phyloP scores from a whole-genome alignment of 768 basidiomycete species.

The Rhodotorula toruloides region DNA sequence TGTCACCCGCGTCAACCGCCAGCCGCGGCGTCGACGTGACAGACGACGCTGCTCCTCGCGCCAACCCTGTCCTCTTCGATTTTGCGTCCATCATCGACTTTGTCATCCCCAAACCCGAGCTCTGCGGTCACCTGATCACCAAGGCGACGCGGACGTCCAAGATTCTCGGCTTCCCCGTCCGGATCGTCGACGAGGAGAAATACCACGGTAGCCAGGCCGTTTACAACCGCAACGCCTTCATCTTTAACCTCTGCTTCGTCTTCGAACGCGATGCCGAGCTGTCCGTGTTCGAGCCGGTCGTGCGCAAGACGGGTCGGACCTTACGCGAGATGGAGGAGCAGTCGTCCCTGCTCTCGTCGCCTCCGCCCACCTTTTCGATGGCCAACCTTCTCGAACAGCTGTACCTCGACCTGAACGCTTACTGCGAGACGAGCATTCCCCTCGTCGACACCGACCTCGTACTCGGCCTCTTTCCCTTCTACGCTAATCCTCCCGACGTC shows the following conservation, averaged over 20 bases:
- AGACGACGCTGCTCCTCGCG: no score
- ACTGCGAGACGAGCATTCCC: conserved; percentile 87
- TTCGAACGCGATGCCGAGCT: conserved; percentile 86
- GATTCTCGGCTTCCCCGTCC: conserved; percentile 86
- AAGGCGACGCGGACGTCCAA: conserved; percentile 75
- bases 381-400: conserved; percentile 73
- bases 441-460: conserved; percentile 89
- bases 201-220: conserved; percentile 41
- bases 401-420: conserved; percentile 94
- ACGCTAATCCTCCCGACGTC: conserved; percentile 83
- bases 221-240: conserved; percentile 67
- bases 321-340: conserved; percentile 87
- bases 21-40: conserved; percentile 6
- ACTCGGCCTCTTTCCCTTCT: conserved; percentile 91
- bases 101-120: conserved; percentile 77
- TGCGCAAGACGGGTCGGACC: conserved; percentile 88
- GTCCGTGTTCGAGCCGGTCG: conserved; percentile 91
- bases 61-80: conserved; percentile 60
- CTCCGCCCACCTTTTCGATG: conserved; percentile 61
- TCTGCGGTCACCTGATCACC: conserved; percentile 83
- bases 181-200: conserved; percentile 45
- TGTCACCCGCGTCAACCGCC: conserved; percentile 5
- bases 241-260: conserved; percentile 93
- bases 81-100: conserved; percentile 89
- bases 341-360: conserved; percentile 67